These are phyloP conservation scores for Crithidia thermophila DNA, from an alignment of 208 protist species.

Conservation along the genomic window DNA sequence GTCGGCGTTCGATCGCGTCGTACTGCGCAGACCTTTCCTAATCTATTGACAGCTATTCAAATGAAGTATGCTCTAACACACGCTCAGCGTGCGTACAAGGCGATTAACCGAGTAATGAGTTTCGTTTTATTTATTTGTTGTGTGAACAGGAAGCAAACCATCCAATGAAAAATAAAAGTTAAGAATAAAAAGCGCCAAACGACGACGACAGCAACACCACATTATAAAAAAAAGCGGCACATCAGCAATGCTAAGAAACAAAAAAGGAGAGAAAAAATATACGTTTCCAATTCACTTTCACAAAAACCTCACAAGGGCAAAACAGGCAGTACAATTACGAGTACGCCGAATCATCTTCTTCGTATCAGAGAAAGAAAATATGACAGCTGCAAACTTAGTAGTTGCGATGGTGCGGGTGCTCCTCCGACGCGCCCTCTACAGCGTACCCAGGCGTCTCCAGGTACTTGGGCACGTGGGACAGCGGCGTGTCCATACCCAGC, in stretches of 20 bases:
- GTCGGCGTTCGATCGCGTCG: too few species aligned
- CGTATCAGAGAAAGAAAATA: neutral
- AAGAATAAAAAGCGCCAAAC: slow-evolving; percentile 2
- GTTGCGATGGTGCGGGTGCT: slow-evolving; percentile 78
- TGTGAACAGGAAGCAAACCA: neutral
- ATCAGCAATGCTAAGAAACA: neutral
- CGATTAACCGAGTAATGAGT: neutral
- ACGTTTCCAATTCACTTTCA: too few species aligned
- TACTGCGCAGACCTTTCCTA: too few species aligned
- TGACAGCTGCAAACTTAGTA: slow-evolving; percentile 32
- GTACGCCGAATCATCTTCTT: too few species aligned
- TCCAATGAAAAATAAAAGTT: slow-evolving; percentile 14
- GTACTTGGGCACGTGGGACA: slow-evolving; percentile 86
- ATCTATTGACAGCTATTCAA: too few species aligned
- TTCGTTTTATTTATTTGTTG: neutral
- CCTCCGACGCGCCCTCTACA: slow-evolving; percentile 28
- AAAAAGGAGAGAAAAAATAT: too few species aligned
- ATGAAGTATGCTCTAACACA: too few species aligned
- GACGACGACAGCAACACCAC: neutral
- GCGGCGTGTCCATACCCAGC: slow-evolving; percentile 79
- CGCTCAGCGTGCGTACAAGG: neutral
- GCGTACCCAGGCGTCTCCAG: slow-evolving; percentile 74
- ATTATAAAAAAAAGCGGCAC: neutral
- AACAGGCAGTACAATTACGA: too few species aligned
- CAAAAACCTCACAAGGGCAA: too few species aligned